Evolutionary conservation across 495 filamentous ascomycete species (phyloP).

Genomic region (Tuber microsphaerosporum): DNA sequence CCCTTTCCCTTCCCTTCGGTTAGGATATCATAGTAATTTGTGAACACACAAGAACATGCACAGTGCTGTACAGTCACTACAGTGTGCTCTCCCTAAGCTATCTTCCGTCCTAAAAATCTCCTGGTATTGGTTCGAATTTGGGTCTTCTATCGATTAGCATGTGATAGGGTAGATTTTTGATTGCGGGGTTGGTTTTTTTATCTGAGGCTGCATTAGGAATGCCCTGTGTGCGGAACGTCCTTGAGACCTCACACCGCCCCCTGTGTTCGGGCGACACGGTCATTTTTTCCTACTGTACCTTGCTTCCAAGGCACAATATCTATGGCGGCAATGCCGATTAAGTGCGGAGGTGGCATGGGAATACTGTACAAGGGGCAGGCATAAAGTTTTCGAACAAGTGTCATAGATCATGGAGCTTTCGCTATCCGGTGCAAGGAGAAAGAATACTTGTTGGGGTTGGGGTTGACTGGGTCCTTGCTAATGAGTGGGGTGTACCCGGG

Average conservation of each 20-base stretch:
- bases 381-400: too few relatives aligned
- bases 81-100: not conserved
- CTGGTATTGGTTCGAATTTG: not conserved
- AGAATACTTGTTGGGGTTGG: too few relatives aligned
- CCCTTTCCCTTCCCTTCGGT: not conserved
- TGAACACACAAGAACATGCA: not conserved
- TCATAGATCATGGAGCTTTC: too few relatives aligned
- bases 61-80: too few relatives aligned
- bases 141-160: not conserved
- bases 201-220: not conserved
- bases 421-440: too few relatives aligned
- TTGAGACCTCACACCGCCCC: not conserved
- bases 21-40: not conserved
- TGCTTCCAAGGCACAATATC: not conserved
- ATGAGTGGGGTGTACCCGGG: too few relatives aligned
- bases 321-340: not conserved
- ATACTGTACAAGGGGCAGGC: too few relatives aligned
- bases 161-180: not conserved
- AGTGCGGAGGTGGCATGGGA: not conserved
- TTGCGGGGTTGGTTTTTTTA: not conserved
- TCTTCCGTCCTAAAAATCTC: not conserved
- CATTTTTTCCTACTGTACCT: not conserved
- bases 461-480: too few relatives aligned
- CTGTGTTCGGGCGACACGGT: not conserved
- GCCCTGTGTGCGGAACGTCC: not conserved